Evolutionary conservation across 139 green algal genomes (phyloP).

Genomic region (Penium margaritaceum): DNA sequence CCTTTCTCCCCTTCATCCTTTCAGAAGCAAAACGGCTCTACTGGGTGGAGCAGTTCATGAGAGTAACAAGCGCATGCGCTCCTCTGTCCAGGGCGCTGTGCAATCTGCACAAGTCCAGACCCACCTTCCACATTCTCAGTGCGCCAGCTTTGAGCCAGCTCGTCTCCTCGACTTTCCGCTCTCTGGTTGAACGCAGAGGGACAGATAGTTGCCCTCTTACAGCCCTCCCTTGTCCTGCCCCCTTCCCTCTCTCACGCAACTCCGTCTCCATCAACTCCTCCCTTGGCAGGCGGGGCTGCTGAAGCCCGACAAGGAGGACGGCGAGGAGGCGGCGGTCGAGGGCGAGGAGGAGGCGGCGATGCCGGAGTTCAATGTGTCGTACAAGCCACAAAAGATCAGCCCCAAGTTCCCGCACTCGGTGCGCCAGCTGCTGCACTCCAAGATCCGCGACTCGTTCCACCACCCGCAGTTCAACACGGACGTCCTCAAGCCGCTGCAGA

Average conservation of each 20-base stretch:
- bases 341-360: constrained; percentile 66
- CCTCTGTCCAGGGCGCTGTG: too few relatives aligned
- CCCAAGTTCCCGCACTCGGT: constrained; percentile 91
- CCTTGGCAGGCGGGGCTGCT: constrained; percentile 69
- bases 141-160: too few relatives aligned
- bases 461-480: constrained; percentile 72
- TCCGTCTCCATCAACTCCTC: too few relatives aligned
- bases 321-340: constrained; percentile 56
- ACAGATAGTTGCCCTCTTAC: too few relatives aligned
- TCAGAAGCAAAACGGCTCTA: too few relatives aligned
- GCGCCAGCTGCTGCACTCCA: constrained; percentile 87
- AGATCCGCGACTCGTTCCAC: constrained; percentile 78
- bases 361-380: constrained; percentile 79
- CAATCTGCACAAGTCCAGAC: too few relatives aligned
- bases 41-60: too few relatives aligned
- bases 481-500: constrained; percentile 54
- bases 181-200: too few relatives aligned
- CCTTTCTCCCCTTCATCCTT: too few relatives aligned
- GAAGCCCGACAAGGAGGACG: constrained; percentile 52
- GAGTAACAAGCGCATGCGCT: too few relatives aligned
- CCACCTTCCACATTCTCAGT: too few relatives aligned
- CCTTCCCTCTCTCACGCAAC: background rate
- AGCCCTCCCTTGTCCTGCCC: background rate
- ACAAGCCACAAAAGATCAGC: constrained; percentile 98
- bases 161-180: too few relatives aligned